These are phyloP conservation scores for Plectosphaerella plurivora DNA, from an alignment of 2,329 filamentous ascomycete species.

Conservation along the genomic window DNA sequence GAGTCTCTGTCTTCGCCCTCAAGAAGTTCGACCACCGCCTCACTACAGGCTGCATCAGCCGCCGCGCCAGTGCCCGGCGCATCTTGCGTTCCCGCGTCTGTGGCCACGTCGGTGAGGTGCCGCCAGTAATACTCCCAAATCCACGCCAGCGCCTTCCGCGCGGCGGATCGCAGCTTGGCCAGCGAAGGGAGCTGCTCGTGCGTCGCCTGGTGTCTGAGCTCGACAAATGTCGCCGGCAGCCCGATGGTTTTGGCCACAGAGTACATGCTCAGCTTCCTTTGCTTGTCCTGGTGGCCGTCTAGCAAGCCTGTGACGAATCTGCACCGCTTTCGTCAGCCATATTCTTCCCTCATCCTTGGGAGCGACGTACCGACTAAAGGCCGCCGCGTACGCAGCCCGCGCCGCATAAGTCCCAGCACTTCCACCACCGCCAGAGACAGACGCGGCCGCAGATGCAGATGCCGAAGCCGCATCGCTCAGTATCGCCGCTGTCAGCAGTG, in stretches of 20 bases:
- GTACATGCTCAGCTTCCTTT: constrained; percentile 69
- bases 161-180: constrained; percentile 64
- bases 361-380: constrained; percentile 62
- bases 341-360: neutral
- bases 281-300: constrained; percentile 67
- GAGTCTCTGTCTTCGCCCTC: constrained; percentile 20
- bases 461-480: constrained; percentile 52
- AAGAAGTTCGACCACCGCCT: constrained; percentile 33
- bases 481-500: constrained; percentile 64
- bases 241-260: constrained; percentile 63
- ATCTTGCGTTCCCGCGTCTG: constrained; percentile 4
- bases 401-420: constrained; percentile 52
- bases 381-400: constrained; percentile 66
- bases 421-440: constrained; percentile 16
- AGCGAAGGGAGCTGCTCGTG: constrained; percentile 83
- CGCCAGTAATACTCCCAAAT: constrained; percentile 88
- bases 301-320: constrained; percentile 79
- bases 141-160: constrained; percentile 71
- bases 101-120: constrained; percentile 28
- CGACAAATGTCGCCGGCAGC: constrained; percentile 75
- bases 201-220: constrained; percentile 83
- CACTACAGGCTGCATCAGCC: constrained; percentile 20
- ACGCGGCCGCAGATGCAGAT: constrained; percentile 10
- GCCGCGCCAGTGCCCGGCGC: neutral
- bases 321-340: constrained; percentile 2